Percentiles rank a stretch among this genome's conserved stretches.
Conservation (phyloP, 305 asterid genomes). For the Andrographis paniculata region DNA sequence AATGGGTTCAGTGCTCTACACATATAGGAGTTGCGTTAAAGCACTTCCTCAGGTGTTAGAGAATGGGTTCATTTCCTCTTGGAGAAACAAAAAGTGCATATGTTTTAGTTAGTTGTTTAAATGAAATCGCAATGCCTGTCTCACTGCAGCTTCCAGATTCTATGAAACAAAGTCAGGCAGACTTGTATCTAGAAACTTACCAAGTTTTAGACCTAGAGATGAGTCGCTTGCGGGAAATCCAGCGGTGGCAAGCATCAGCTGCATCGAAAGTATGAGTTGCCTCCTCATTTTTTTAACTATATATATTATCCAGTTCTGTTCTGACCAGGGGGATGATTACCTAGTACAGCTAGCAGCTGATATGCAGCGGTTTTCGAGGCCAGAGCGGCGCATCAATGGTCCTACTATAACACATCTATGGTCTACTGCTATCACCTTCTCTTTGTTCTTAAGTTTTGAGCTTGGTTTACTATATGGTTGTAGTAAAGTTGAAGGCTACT, state of each 20-base stretch:
- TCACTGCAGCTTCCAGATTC: conserved; percentile 89
- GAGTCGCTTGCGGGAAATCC: conserved; percentile 98
- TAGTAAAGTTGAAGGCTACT: no score
- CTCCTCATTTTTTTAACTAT: conserved; percentile 11
- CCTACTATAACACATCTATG: conserved; percentile 97
- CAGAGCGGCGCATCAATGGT: conserved; percentile 95
- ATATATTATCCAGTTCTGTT: conserved; percentile 14
- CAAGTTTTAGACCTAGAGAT: conserved; percentile 96
- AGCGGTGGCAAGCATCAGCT: conserved; percentile 94
- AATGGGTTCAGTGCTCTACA: conserved; percentile 93
- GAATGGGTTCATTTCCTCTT: conserved; percentile 10
- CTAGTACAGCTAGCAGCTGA: conserved; percentile 88
- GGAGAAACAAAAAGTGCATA: no score
- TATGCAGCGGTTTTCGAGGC: conserved; percentile 99
- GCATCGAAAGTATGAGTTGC: conserved; percentile 63
- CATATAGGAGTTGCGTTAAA: conserved; percentile 94
- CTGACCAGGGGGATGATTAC: conserved; percentile 26
- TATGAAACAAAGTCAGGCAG: conserved; percentile 96
- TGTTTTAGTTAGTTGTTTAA: not conserved
- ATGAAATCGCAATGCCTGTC: conserved; percentile 10
- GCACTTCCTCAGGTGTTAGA: conserved; percentile 90
- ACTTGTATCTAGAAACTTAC: conserved; percentile 87
- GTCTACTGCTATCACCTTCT: conserved; percentile 32
- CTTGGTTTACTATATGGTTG: no score
- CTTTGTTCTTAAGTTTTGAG: not conserved